Percentiles rank a stretch among this genome's conserved stretches.
phyloP scores from a whole-genome alignment of 2,329 filamentous ascomycete species.

The Cladosporium sp. region DNA sequence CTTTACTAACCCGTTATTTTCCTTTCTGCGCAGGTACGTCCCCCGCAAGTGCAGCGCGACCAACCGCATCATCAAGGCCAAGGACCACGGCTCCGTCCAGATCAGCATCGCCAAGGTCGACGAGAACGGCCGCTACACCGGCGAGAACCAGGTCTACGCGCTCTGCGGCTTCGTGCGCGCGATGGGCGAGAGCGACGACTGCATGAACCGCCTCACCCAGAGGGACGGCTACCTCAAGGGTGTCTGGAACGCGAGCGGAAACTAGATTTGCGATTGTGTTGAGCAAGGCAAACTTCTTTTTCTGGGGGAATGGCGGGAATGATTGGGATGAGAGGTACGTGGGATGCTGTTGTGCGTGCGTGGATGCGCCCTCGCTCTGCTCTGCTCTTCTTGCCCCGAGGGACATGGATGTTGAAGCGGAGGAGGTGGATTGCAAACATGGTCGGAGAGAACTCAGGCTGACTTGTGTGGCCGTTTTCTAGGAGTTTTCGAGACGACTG shows the following conservation, averaged over 20 bases:
- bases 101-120: constrained; percentile 97
- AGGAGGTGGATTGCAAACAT: neutral
- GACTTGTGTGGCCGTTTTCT: constrained; percentile 12
- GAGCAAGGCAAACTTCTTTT: neutral
- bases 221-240: constrained; percentile 95
- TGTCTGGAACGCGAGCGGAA: constrained; percentile 80
- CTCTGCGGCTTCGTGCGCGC: constrained; percentile 97
- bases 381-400: neutral
- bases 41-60: constrained; percentile 98
- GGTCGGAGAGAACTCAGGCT: constrained; percentile 6
- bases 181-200: constrained; percentile 97
- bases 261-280: constrained; percentile 32
- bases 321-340: constrained; percentile 22
- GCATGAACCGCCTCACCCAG: constrained; percentile 93
- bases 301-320: neutral
- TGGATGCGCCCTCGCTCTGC: constrained; percentile 1
- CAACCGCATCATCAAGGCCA: constrained; percentile 99
- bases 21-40: constrained; percentile 70
- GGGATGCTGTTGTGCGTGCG: neutral
- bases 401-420: neutral
- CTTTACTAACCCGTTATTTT: constrained; percentile 22
- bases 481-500: constrained; percentile 20
- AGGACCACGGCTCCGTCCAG: constrained; percentile 98
- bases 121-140: constrained; percentile 95
- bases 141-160: constrained; percentile 97